Conservation (phyloP, 805 yeast species). For the Wickerhamomyces tratensis region DNA sequence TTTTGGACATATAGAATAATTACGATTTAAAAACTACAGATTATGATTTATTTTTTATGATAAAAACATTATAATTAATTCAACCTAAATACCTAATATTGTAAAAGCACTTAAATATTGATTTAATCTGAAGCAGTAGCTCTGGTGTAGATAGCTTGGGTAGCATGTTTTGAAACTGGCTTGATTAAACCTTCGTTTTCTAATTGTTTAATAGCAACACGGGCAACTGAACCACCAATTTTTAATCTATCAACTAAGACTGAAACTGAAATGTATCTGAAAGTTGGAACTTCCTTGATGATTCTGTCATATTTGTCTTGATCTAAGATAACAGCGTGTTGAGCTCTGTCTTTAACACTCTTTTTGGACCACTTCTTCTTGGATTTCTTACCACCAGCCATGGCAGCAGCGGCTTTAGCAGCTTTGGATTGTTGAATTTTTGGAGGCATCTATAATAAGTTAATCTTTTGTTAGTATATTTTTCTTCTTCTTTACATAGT, state of each 20-base stretch:
- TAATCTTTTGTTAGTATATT: conserved; percentile 10
- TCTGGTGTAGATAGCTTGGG: conserved; percentile 91
- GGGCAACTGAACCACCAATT: conserved; percentile 98
- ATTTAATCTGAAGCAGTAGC: conserved; percentile 60
- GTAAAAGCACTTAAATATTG: conserved; percentile 1
- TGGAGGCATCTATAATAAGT: conserved; percentile 77
- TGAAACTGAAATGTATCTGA: conserved; percentile 96
- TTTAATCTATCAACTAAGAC: conserved; percentile 98
- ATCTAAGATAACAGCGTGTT: conserved; percentile 93
- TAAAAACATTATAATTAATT: too few species aligned
- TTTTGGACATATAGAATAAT: too few species aligned
- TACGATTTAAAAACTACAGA: too few species aligned
- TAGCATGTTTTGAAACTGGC: conserved; percentile 90
- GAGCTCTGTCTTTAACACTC: conserved; percentile 99
- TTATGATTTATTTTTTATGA: too few species aligned
- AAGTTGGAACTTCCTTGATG: conserved; percentile 98
- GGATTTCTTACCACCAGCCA: conserved; percentile 99
- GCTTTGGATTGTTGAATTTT: conserved; percentile 98
- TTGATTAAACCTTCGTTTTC: conserved; percentile 92
- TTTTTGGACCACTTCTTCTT: conserved; percentile 99
- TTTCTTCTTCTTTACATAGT: too few species aligned
- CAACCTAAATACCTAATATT: too few species aligned
- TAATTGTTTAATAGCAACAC: conserved; percentile 94
- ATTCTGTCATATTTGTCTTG: conserved; percentile 99
- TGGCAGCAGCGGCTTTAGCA: conserved; percentile 99